Evolutionary conservation across 2,329 filamentous ascomycete genomes (phyloP), one percentile per base, ranked within the genome.

Genomic region (Trichoderma harzianum): DNA sequence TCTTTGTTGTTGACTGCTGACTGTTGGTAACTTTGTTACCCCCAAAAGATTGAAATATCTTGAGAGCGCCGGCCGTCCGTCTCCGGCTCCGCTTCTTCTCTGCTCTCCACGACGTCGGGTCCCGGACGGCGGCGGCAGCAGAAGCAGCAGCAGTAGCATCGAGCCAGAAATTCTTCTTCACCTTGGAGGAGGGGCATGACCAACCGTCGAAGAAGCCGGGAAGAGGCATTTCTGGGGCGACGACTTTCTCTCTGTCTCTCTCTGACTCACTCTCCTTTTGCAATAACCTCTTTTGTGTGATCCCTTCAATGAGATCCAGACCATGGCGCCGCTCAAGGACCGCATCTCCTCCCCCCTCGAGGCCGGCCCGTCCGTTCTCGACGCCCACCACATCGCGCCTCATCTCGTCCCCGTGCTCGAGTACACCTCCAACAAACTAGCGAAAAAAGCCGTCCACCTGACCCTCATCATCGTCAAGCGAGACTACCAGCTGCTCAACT

Each of bases 261-360:
- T 16, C 34, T 36, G 5, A 36, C 28, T 57, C 26, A 62, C 34
- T 60, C 30, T 61, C 58, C 57, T 21, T 53, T 58, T 14, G 5
- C 7, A 21, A 21, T 11, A 39, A 2, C 32, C 21, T 16, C 18
- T 51, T 51, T 4, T 21, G 30, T 36, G 24, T 12, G 18, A 26
- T 61, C 18, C 18, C 53, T 39, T 34, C 26, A 18, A n/a, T n/a
- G 55, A 58, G 16, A 58, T n/a, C 28, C 16, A n/a, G 18, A 32
- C 30, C 58, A 47, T 43, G 43, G 32, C 26, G 55, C 24, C 60
- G 57, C 82, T 87, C 77, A 91, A 89, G 80, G 82, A 84, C 70
- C 83, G 82, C 71, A 91, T 91, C 76, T 91, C 89, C 1, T 86
- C 88, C 64, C 89, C 89, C 16, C 84, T 91, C 71, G 89, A 91